These are phyloP conservation scores for Suillus tomentosus DNA, from an alignment of 768 basidiomycete genomes.

Conservation along the genomic window DNA sequence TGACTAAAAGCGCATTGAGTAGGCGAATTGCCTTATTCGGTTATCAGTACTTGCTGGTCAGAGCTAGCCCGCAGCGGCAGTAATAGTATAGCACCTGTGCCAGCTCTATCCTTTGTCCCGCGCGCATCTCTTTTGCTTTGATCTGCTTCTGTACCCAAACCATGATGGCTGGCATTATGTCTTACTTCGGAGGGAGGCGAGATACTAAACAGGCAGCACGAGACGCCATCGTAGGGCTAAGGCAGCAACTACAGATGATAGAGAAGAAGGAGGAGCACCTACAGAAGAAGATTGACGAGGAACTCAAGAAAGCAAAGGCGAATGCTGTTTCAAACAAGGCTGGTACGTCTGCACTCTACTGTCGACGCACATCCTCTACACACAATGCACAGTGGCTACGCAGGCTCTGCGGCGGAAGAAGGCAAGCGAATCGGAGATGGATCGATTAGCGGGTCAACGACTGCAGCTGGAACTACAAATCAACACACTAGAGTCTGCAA, in stretches of 20 bases:
- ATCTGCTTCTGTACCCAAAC: constrained; percentile 11
- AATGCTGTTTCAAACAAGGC: constrained; percentile 94
- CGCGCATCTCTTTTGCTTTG: constrained; percentile 4
- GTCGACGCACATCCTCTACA: not conserved
- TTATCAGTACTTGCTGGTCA: constrained; percentile 13
- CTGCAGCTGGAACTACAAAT: constrained; percentile 96
- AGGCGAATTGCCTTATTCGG: constrained; percentile 31
- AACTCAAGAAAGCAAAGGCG: constrained; percentile 85
- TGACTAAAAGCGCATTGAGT: constrained; percentile 1
- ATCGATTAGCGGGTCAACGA: constrained; percentile 80
- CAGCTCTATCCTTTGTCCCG: constrained; percentile 11
- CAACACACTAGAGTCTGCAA: constrained; percentile 95
- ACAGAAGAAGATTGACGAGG: constrained; percentile 96
- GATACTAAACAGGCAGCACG: constrained; percentile 85
- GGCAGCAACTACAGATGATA: constrained; percentile 94
- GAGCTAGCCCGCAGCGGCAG: constrained; percentile 16
- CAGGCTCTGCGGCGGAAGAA: constrained; percentile 94
- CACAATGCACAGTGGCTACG: constrained; percentile 65
- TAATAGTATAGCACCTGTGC: constrained; percentile 4
- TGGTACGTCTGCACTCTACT: constrained; percentile 55
- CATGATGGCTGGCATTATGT: constrained; percentile 82
- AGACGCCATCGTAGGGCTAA: constrained; percentile 90
- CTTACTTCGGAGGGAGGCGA: constrained; percentile 83
- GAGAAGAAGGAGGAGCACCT: constrained; percentile 99
- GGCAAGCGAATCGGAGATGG: constrained; percentile 81